Evolutionary conservation across 2,329 filamentous ascomycete genomes (phyloP).

Genomic region (Colletotrichum higginsianum): DNA sequence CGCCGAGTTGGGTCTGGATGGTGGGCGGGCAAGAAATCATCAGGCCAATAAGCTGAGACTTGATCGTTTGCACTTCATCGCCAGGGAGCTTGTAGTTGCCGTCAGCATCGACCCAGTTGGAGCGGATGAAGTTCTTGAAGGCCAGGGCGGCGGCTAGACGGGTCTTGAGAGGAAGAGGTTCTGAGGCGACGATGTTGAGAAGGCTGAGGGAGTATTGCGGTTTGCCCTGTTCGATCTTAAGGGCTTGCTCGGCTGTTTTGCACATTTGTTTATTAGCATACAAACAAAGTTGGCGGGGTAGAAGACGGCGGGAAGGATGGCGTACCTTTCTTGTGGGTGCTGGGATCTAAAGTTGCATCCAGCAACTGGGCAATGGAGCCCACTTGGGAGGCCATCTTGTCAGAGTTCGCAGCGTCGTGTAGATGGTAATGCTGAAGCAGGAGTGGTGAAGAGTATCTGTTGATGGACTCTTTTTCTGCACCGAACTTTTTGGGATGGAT

Average conservation of each 20-base stretch:
- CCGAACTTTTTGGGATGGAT: slow-evolving; percentile 38
- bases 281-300: slow-evolving; percentile 49
- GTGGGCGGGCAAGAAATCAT: slow-evolving; percentile 93
- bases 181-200: slow-evolving; percentile 89
- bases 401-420: slow-evolving; percentile 40
- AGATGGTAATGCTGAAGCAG: not conserved
- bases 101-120: slow-evolving; percentile 95
- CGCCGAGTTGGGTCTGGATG: slow-evolving; percentile 94
- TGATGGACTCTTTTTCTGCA: slow-evolving; percentile 29
- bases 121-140: slow-evolving; percentile 98
- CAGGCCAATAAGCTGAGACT: slow-evolving; percentile 92
- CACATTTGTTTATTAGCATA: slow-evolving; percentile 54
- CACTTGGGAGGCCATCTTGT: slow-evolving; percentile 71
- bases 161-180: slow-evolving; percentile 80
- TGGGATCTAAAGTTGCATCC: slow-evolving; percentile 89
- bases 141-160: slow-evolving; percentile 90
- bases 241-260: slow-evolving; percentile 81
- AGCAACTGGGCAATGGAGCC: slow-evolving; percentile 83
- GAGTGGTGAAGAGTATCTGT: slow-evolving; percentile 18
- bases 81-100: slow-evolving; percentile 90
- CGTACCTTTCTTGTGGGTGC: slow-evolving; percentile 89
- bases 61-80: slow-evolving; percentile 91
- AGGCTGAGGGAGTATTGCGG: slow-evolving; percentile 90
- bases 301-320: slow-evolving; percentile 42
- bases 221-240: slow-evolving; percentile 85